A percentile compares a stretch with the other conserved stretches of the same genome.
Conservation (phyloP, 495 filamentous ascomycete genomes). For the Aspergillus avenaceus region DNA sequence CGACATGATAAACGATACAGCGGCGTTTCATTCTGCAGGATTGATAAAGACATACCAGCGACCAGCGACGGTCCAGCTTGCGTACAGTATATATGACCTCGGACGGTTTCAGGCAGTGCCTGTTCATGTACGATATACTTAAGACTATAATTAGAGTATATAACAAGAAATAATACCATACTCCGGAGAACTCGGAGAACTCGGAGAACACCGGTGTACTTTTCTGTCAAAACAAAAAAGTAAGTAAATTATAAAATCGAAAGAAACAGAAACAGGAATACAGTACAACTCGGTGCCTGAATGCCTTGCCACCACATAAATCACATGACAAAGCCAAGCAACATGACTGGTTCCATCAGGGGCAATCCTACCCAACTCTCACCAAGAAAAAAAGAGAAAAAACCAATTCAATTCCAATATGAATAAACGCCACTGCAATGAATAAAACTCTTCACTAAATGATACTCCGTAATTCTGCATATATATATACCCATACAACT, state of each 20-base stretch:
- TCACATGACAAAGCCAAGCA: neutral
- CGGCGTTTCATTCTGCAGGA: neutral
- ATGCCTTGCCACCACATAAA: neutral
- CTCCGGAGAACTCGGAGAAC: too few relatives aligned
- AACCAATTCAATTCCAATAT: neutral
- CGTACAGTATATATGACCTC: neutral
- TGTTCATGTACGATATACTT: too few relatives aligned
- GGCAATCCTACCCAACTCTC: too few relatives aligned
- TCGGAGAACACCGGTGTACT: neutral
- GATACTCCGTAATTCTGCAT: too few relatives aligned
- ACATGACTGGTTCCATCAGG: neutral
- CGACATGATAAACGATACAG: neutral
- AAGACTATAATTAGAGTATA: too few relatives aligned
- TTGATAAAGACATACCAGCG: neutral
- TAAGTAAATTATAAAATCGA: too few relatives aligned
- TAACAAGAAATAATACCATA: too few relatives aligned
- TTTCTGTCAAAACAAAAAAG: neutral
- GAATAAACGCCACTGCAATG: too few relatives aligned
- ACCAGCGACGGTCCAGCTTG: neutral
- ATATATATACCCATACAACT: too few relatives aligned
- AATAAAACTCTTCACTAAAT: too few relatives aligned
- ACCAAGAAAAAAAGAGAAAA: neutral
- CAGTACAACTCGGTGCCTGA: neutral
- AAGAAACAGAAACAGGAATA: too few relatives aligned
- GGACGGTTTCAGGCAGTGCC: too few relatives aligned